Conservation (phyloP, 768 basidiomycete species). For the Wakefieldia striispora region DNA sequence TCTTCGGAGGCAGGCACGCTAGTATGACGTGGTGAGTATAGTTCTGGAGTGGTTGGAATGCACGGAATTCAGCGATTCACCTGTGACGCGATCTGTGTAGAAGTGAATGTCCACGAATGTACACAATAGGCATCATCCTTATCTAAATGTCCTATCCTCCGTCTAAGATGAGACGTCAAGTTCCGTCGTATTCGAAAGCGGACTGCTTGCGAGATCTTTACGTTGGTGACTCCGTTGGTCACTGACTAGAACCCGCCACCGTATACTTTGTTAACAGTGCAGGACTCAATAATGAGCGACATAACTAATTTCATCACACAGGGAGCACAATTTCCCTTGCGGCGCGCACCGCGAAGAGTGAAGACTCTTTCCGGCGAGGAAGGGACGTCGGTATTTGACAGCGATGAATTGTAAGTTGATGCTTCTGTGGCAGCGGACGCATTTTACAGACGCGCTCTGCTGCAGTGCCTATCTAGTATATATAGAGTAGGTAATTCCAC, state of each 20-base stretch:
- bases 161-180: conserved; percentile 9
- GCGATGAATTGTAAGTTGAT: conserved; percentile 34
- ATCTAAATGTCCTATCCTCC: background rate
- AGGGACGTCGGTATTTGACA: conserved; percentile 26
- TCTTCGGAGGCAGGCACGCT: conserved; percentile 33
- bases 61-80: background rate
- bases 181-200: conserved; percentile 11
- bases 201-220: conserved; percentile 1
- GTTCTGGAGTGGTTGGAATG: background rate
- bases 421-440: background rate
- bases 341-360: conserved; percentile 20
- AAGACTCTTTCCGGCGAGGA: conserved; percentile 20
- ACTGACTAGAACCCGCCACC: background rate
- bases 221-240: background rate
- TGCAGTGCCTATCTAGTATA: conserved; percentile 41
- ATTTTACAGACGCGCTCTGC: background rate
- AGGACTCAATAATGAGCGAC: conserved; percentile 14
- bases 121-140: background rate
- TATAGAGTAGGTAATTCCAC: conserved; percentile 28
- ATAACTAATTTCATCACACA: conserved; percentile 15
- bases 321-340: conserved; percentile 23
- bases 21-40: conserved; percentile 11
- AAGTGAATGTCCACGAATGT: background rate
- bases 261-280: background rate
- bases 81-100: background rate